Conservation (phyloP, 2,329 filamentous ascomycete genomes). For the Trichophyton verrucosum region DNA sequence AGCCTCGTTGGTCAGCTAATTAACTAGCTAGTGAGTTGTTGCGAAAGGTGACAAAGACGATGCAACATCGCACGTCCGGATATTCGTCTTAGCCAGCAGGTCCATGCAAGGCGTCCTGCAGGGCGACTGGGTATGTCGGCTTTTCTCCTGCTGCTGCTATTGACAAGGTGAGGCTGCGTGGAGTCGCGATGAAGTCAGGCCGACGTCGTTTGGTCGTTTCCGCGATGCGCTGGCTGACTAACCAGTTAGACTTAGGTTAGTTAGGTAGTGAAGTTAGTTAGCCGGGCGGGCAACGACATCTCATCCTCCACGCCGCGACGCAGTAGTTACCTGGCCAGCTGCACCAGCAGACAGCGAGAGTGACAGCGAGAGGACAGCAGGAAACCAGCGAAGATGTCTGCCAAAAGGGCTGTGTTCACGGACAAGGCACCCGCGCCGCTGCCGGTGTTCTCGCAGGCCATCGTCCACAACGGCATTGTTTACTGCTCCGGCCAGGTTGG, state of each 20-base stretch:
- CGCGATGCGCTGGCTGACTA: not conserved
- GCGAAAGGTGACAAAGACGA: too few species aligned
- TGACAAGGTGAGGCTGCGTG: too few species aligned
- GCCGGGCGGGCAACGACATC: not conserved
- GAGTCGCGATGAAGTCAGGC: too few species aligned
- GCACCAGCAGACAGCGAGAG: not conserved
- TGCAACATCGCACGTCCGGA: too few species aligned
- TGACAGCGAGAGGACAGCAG: not conserved
- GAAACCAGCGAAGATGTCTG: slow-evolving; percentile 3
- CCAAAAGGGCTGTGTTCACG: slow-evolving; percentile 5
- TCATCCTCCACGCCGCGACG: not conserved
- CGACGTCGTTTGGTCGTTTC: too few species aligned
- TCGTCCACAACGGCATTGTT: slow-evolving; percentile 53
- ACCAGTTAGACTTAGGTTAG: too few species aligned
- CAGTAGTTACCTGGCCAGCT: not conserved
- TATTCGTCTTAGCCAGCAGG: too few species aligned
- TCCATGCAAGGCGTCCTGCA: not conserved
- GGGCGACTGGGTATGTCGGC: not conserved
- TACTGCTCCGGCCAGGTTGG: slow-evolving; percentile 56
- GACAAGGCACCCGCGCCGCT: slow-evolving; percentile 3
- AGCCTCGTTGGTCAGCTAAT: too few species aligned
- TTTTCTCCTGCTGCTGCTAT: not conserved
- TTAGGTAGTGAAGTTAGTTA: not conserved
- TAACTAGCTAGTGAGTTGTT: too few species aligned
- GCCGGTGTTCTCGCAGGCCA: slow-evolving; percentile 48